These are phyloP conservation scores for Austropuccinia psidii DNA, from an alignment of 1,284 basidiomycete genomes.

Conservation along the genomic window DNA sequence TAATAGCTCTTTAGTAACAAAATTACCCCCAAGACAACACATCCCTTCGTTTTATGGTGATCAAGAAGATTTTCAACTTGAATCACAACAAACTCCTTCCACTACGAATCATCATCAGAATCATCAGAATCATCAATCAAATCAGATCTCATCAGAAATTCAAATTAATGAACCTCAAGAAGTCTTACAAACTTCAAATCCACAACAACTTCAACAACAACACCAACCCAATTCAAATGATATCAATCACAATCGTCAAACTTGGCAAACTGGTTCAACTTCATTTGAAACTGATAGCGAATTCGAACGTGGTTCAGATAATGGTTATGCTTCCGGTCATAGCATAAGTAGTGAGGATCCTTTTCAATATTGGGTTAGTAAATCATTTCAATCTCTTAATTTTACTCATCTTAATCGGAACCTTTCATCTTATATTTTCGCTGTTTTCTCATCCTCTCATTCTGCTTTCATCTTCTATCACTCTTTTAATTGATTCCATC, in stretches of 20 bases:
- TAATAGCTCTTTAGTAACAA: no score
- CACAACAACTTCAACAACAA: no score
- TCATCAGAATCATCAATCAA: no score
- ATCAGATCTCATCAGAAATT: no score
- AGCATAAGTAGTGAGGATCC: conserved; percentile 15
- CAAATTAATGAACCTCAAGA: no score
- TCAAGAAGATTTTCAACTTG: no score
- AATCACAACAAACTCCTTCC: no score
- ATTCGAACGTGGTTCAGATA: not conserved
- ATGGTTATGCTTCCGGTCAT: conserved; percentile 12
- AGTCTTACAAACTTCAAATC: no score
- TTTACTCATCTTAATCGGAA: not conserved
- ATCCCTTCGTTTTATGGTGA: no score
- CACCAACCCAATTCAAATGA: no score
- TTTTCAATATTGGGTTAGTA: conserved; percentile 25
- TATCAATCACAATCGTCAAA: not conserved
- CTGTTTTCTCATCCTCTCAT: not conserved
- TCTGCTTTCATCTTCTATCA: not conserved
- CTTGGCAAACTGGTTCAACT: not conserved
- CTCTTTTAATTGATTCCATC: not conserved
- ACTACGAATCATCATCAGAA: no score
- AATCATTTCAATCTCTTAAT: not conserved
- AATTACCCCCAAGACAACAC: no score
- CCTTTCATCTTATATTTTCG: not conserved
- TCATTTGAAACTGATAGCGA: not conserved